Evolutionary conservation across 225 moss, liverwort and hornwort genomes (phyloP), one percentile per base, ranked within the genome.

Genomic region (Sphagnum tenellum): DNA sequence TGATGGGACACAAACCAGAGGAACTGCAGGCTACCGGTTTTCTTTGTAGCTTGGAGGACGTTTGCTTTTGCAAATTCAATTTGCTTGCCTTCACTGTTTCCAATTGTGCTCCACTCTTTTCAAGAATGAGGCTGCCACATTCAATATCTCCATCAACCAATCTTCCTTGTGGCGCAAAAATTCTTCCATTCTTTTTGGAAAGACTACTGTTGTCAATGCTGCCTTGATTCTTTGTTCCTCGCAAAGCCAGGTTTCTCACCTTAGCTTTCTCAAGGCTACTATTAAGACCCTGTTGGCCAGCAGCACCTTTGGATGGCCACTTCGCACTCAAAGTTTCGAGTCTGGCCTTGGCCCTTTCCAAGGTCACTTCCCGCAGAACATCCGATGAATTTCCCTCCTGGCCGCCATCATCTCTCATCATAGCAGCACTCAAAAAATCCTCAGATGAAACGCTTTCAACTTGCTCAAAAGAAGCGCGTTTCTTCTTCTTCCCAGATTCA

Each of bases 221-320:
- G n/a, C 47, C 61, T 8, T 45, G 47, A 47, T 47, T 61, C 46
- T 47, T 61, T 46, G 46, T 47, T n/a, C 46, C 61, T 61, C 61
- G 47, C 44, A 61, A n/a, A 9, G 3, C 2, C 4, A 4, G 7
- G 4, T 46, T 11, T 61, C 61, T 6, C 80, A 64, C 47, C 5
- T 64, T 67, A 73, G 73, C 61, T 73, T 66, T 60, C 67, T 83
- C 64, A 44, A 79, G 77, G 66, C 65, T 67, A 70, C 83, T 72
- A 11, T 72, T 57, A 70, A 72, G 48, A 61, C 65, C 79, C 59
- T 48, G 83, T 65, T 68, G 64, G 46, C 44, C 7, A 65, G 62
- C 59, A 45, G 62, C 46, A 46, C n/a, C 47, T 62, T 44, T 6
- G 9, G 60, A 3, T 9, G 10, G 7, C 62, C 45, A 12, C 48